Percentiles rank a stretch among this genome's conserved stretches.
Conservation (phyloP, 2,329 filamentous ascomycete species). For the Rugonectria rugulosa region DNA sequence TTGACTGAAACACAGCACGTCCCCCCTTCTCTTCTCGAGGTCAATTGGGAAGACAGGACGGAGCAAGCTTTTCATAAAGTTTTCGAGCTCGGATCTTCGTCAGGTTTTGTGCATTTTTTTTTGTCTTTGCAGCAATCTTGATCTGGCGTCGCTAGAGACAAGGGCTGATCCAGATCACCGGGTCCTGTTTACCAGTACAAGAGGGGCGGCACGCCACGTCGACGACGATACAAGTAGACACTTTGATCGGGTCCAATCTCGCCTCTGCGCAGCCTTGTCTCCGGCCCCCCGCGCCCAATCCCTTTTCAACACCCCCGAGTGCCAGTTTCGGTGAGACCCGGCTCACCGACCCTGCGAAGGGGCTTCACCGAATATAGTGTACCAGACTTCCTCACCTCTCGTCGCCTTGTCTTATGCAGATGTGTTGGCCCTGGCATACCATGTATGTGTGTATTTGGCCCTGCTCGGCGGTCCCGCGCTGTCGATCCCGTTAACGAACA, state of each 20-base stretch:
- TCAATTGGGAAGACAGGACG: neutral
- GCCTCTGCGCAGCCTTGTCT: slow-evolving; percentile 34
- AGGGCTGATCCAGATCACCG: slow-evolving; percentile 41
- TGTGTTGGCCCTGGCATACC: slow-evolving; percentile 1
- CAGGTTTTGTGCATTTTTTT: slow-evolving; percentile 16
- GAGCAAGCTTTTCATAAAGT: slow-evolving; percentile 1
- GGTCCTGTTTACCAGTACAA: slow-evolving; percentile 29
- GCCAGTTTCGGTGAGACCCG: slow-evolving; percentile 32
- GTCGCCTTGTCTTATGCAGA: neutral
- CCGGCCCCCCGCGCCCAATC: slow-evolving; percentile 18
- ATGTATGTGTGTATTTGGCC: too few species aligned
- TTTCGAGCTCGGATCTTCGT: slow-evolving; percentile 18
- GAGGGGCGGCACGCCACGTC: slow-evolving; percentile 23
- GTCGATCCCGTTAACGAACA: slow-evolving; percentile 8
- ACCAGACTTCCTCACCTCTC: slow-evolving; percentile 1
- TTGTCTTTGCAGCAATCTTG: slow-evolving; percentile 33
- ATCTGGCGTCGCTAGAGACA: slow-evolving; percentile 33
- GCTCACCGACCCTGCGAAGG: slow-evolving; percentile 26
- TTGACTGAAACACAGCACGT: neutral
- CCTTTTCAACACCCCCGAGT: slow-evolving; percentile 17
- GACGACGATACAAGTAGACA: slow-evolving; percentile 24
- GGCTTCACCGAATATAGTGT: slow-evolving; percentile 5
- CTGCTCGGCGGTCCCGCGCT: slow-evolving; percentile 6
- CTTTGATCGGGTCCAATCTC: slow-evolving; percentile 34
- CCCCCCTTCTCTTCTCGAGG: too few species aligned